These are phyloP conservation scores for Podosphaera xanthii DNA, from an alignment of 2,329 filamentous ascomycete species.

Conservation along the genomic window DNA sequence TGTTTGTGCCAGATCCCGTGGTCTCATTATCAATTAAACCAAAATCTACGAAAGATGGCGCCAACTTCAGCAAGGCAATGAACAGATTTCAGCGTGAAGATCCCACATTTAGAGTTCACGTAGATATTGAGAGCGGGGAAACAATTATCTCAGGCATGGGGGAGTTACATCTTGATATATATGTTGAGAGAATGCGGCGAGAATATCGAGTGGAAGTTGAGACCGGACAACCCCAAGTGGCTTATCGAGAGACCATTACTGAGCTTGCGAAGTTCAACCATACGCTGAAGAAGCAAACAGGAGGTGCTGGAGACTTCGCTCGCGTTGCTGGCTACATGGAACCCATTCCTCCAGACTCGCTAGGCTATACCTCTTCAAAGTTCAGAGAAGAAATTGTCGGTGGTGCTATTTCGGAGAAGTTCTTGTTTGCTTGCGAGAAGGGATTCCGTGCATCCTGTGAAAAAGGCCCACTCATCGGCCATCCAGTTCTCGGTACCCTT, in stretches of 20 bases:
- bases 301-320: constrained; percentile 87
- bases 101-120: constrained; percentile 85
- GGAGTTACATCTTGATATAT: constrained; percentile 89
- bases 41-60: constrained; percentile 73
- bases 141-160: constrained; percentile 98
- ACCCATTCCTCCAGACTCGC: constrained; percentile 32
- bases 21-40: constrained; percentile 96
- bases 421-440: constrained; percentile 80
- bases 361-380: constrained; percentile 41
- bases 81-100: constrained; percentile 97
- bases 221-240: constrained; percentile 90
- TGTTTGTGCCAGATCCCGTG: constrained; percentile 95
- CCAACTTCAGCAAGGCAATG: constrained; percentile 97
- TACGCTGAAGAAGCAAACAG: constrained; percentile 82
- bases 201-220: constrained; percentile 93
- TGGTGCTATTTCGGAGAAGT: constrained; percentile 87
- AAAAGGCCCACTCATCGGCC: constrained; percentile 77
- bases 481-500: constrained; percentile 68
- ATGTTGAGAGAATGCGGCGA: constrained; percentile 85
- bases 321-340: constrained; percentile 84
- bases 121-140: constrained; percentile 80
- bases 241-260: constrained; percentile 86
- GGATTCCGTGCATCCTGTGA: constrained; percentile 67
- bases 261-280: constrained; percentile 69
- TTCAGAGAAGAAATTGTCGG: constrained; percentile 79